Conservation (phyloP, 495 filamentous ascomycete species). For the Jackrogersella multiformis region DNA sequence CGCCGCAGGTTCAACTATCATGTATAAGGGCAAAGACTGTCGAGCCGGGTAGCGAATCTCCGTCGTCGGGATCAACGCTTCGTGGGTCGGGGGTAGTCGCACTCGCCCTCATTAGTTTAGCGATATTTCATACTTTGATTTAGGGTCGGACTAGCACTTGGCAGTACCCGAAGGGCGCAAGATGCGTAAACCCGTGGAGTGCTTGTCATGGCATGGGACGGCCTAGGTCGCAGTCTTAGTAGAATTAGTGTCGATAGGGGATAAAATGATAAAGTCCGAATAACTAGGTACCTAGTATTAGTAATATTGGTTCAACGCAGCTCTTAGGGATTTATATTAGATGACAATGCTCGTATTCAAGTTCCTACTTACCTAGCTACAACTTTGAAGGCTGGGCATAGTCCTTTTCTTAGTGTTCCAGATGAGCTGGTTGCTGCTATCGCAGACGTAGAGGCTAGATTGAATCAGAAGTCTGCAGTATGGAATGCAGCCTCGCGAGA, state of each 20-base stretch:
- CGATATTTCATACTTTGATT: background rate
- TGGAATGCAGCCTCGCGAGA: too few relatives aligned
- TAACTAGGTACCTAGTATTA: background rate
- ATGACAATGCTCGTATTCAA: background rate
- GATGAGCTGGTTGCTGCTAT: conserved; percentile 2
- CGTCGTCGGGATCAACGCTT: conserved; percentile 8
- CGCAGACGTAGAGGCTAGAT: background rate
- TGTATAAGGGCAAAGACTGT: conserved; percentile 33
- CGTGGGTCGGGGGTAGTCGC: background rate
- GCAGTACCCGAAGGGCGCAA: too few relatives aligned
- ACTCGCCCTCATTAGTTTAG: background rate
- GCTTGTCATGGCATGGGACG: background rate
- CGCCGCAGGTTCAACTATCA: conserved; percentile 34
- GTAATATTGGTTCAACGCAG: background rate
- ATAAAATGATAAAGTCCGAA: background rate
- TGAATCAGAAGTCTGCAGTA: background rate
- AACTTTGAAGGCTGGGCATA: background rate
- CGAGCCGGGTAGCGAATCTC: conserved; percentile 15
- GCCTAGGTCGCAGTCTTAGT: background rate
- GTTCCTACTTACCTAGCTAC: background rate
- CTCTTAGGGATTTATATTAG: background rate
- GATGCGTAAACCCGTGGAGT: background rate
- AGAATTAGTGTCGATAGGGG: background rate
- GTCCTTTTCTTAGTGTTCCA: conserved; percentile 6
- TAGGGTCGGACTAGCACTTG: too few relatives aligned